Conservation (phyloP, 2,329 filamentous ascomycete genomes). For the Alternaria brassicicola region DNA sequence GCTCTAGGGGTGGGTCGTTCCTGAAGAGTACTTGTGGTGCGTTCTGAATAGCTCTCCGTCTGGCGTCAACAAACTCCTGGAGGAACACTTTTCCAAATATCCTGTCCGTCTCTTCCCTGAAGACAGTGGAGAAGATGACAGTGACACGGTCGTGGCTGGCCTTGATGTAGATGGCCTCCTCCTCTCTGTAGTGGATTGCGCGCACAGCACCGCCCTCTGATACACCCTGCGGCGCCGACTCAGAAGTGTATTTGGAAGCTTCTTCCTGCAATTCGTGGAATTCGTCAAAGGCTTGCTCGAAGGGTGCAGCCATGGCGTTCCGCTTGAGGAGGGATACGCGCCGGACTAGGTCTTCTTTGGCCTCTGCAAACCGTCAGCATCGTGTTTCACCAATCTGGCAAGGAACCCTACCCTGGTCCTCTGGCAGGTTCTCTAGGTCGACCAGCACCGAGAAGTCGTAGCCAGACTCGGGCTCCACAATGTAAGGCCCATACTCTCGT, state of each 20-base stretch:
- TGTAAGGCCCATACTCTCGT: slow-evolving; percentile 92
- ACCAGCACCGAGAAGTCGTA: slow-evolving; percentile 96
- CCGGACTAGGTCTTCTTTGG: slow-evolving; percentile 81
- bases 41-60: slow-evolving; percentile 94
- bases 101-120: slow-evolving; percentile 95
- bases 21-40: slow-evolving; percentile 96
- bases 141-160: slow-evolving; percentile 96
- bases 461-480: slow-evolving; percentile 82
- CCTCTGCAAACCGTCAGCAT: slow-evolving; percentile 63
- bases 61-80: slow-evolving; percentile 91
- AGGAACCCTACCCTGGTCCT: slow-evolving; percentile 67
- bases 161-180: slow-evolving; percentile 99
- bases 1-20: slow-evolving; percentile 89
- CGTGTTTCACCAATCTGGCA: not conserved
- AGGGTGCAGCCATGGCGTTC: slow-evolving; percentile 98
- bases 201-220: slow-evolving; percentile 90
- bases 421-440: slow-evolving; percentile 85
- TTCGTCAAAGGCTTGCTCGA: slow-evolving; percentile 95
- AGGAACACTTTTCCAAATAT: slow-evolving; percentile 98
- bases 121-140: slow-evolving; percentile 98
- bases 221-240: slow-evolving; percentile 90
- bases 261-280: slow-evolving; percentile 86
- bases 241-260: slow-evolving; percentile 88
- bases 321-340: slow-evolving; percentile 93
- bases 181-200: slow-evolving; percentile 97